Percentiles rank a stretch among this genome's conserved stretches.
phyloP scores from a whole-genome alignment of 106 monocot species.

The Vanilla planifolia region DNA sequence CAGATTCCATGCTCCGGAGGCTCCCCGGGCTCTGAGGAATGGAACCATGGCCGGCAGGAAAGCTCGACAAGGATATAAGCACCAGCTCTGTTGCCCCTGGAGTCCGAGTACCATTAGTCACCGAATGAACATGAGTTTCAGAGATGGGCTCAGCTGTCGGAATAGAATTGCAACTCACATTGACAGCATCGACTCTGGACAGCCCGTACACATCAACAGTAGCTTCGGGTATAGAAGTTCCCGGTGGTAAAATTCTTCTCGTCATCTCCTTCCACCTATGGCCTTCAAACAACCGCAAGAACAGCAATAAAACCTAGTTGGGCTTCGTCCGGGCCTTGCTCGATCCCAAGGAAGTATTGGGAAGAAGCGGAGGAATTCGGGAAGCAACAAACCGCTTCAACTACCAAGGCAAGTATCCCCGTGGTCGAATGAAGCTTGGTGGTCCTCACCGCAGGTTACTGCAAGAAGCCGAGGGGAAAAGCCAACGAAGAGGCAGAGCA shows the following conservation, averaged over 20 bases:
- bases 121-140: background rate
- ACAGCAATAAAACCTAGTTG: no score
- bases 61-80: constrained; percentile 7
- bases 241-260: constrained; percentile 57
- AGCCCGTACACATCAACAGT: constrained; percentile 40
- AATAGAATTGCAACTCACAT: constrained; percentile 11
- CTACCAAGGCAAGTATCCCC: no score
- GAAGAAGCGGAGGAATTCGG: no score
- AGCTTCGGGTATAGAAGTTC: constrained; percentile 52
- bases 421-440: no score
- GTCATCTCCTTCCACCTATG: constrained; percentile 66
- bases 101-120: no score
- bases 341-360: no score
- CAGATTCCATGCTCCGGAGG: constrained; percentile 3
- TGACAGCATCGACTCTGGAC: constrained; percentile 50
- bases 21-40: background rate
- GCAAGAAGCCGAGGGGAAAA: no score
- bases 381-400: no score
- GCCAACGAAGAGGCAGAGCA: no score
- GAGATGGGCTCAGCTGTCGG: constrained; percentile 11
- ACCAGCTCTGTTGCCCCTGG: constrained; percentile 1
- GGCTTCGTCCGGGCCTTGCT: no score
- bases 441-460: no score
- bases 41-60: background rate
- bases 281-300: no score